Percentiles rank a stretch among this genome's conserved stretches.
Evolutionary conservation across 345 rosid genomes (phyloP).

Genomic region (Sisymbrium irio): DNA sequence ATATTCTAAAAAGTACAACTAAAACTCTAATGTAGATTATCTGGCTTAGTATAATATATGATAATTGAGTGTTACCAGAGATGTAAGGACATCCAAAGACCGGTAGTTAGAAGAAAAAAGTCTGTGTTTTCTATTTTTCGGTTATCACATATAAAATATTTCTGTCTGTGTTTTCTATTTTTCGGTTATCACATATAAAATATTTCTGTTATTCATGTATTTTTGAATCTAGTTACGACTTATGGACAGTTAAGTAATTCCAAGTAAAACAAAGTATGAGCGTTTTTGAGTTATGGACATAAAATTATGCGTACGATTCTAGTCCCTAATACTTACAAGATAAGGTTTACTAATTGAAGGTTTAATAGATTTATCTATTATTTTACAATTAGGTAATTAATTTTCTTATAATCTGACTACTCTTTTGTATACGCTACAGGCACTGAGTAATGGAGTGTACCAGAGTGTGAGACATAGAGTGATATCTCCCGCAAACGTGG

Average conservation of each 20-base stretch:
- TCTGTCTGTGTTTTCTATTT: not conserved
- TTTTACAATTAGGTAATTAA: not conserved
- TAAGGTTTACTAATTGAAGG: not conserved
- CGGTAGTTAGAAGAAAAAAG: too few relatives aligned
- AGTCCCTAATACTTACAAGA: not conserved
- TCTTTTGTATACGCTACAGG: slow-evolving; percentile 33
- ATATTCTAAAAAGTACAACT: not conserved
- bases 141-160: not conserved
- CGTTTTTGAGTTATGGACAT: not conserved
- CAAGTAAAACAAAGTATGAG: not conserved
- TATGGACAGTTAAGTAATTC: not conserved
- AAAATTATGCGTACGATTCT: not conserved
- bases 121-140: too few relatives aligned
- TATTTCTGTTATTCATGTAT: not conserved
- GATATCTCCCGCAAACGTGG: slow-evolving; percentile 43
- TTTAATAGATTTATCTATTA: too few relatives aligned
- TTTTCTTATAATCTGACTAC: not conserved
- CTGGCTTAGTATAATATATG: not conserved
- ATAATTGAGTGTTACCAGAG: too few relatives aligned
- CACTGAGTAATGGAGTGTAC: slow-evolving; percentile 68
- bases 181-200: not conserved
- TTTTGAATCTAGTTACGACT: not conserved
- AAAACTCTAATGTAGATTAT: not conserved
- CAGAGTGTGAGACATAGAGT: slow-evolving; percentile 69
- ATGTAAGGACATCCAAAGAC: too few relatives aligned